Conservation (phyloP, 345 rosid genomes). For the Iberis pinnata region DNA sequence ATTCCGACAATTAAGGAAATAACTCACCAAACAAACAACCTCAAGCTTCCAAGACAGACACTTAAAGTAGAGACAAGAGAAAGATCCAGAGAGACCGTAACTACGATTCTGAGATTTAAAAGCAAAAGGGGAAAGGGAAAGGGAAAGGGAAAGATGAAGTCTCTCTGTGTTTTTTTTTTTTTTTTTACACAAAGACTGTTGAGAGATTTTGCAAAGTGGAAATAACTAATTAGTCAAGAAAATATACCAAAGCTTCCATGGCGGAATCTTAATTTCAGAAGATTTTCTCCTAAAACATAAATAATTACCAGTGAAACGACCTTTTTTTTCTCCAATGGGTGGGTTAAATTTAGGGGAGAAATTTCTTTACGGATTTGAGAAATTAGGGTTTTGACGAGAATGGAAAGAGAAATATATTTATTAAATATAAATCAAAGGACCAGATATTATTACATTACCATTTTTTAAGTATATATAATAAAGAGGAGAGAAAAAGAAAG, state of each 20-base stretch:
- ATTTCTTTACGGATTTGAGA: no score
- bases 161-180: no score
- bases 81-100: constrained; percentile 27
- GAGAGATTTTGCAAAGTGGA: not conserved
- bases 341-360: no score
- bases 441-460: no score
- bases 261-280: constrained; percentile 8
- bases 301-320: constrained; percentile 27
- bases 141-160: not conserved
- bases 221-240: no score
- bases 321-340: constrained; percentile 8
- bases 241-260: constrained; percentile 21
- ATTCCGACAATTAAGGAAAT: constrained; percentile 30
- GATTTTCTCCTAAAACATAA: constrained; percentile 15
- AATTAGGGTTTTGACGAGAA: constrained; percentile 32
- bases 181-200: not conserved
- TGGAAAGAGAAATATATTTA: constrained; percentile 23
- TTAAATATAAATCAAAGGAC: no score
- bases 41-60: constrained; percentile 20
- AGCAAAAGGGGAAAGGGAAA: no score
- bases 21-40: constrained; percentile 10
- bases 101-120: no score
- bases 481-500: no score
- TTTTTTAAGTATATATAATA: no score
- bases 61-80: constrained; percentile 23